phyloP scores from a whole-genome alignment of 2,329 filamentous ascomycete species.

The Cladosporium sp. region DNA sequence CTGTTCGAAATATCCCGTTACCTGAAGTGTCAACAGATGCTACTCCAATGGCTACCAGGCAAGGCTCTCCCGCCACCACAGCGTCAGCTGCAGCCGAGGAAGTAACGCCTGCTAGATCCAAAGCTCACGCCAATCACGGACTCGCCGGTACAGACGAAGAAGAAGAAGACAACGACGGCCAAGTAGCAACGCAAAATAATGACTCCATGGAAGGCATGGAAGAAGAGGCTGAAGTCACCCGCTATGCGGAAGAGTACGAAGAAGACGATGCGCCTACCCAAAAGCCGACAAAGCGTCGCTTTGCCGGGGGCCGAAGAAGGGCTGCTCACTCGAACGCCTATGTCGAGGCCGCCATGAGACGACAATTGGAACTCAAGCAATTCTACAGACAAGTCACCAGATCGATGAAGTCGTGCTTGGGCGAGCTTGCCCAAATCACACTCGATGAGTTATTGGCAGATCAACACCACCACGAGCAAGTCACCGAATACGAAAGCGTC shows the following conservation, averaged over 20 bases:
- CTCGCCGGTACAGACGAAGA: constrained; percentile 19
- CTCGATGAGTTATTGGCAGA: constrained; percentile 56
- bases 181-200: constrained; percentile 12
- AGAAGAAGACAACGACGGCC: constrained; percentile 25
- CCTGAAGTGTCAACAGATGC: constrained; percentile 16
- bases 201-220: constrained; percentile 12
- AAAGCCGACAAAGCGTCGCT: constrained; percentile 13
- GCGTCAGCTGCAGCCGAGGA: constrained; percentile 21
- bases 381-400: constrained; percentile 60
- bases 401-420: constrained; percentile 60
- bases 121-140: background rate
- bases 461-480: constrained; percentile 50
- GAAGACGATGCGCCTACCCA: constrained; percentile 18
- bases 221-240: constrained; percentile 9
- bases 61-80: constrained; percentile 21
- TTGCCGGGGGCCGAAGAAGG: constrained; percentile 37
- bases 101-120: constrained; percentile 11
- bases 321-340: constrained; percentile 44
- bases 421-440: constrained; percentile 60
- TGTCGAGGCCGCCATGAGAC: constrained; percentile 46
- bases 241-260: constrained; percentile 5
- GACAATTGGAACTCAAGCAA: constrained; percentile 63
- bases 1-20: constrained; percentile 12
- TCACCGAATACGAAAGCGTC: constrained; percentile 51
- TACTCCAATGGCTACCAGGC: constrained; percentile 18